phyloP scores from a whole-genome alignment of 108 stramenopile genomes.

The Pseudonitzschia multistriata region DNA sequence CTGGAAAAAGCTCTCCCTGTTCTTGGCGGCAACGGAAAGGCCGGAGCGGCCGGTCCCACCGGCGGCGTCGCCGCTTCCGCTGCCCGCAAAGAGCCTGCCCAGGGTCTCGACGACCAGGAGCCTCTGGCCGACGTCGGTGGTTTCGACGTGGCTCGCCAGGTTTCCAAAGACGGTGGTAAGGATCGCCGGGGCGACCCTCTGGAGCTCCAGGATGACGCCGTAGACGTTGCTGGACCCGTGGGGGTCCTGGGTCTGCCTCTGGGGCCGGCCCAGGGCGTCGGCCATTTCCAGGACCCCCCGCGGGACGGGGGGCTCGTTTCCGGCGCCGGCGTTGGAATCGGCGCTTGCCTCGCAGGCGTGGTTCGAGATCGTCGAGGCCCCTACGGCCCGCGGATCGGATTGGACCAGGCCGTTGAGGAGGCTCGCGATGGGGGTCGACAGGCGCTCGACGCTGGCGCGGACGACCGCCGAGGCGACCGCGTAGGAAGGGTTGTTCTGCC shows the following conservation, averaged over 20 bases:
- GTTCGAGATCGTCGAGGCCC: conserved; percentile 41
- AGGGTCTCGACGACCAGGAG: conserved; percentile 56
- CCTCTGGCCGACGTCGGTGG: conserved; percentile 44
- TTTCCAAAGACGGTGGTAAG: conserved; percentile 84
- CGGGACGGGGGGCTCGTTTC: background rate
- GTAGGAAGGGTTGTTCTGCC: conserved; percentile 66
- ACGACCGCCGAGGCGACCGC: conserved; percentile 63
- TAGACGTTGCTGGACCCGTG: conserved; percentile 52
- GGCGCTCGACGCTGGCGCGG: conserved; percentile 53
- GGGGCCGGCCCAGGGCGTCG: conserved; percentile 12
- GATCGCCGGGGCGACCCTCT: conserved; percentile 62
- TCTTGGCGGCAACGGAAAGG: conserved; percentile 39
- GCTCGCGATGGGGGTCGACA: conserved; percentile 60
- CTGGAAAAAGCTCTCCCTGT: conserved; percentile 61
- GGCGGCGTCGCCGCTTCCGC: background rate
- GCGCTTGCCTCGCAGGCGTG: background rate
- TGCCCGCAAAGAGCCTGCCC: conserved; percentile 52
- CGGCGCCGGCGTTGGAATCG: background rate
- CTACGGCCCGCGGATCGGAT: conserved; percentile 55
- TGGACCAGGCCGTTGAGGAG: conserved; percentile 73
- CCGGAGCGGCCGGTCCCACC: conserved; percentile 6
- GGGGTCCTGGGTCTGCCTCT: conserved; percentile 23
- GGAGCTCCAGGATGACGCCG: conserved; percentile 67
- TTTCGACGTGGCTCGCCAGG: conserved; percentile 44
- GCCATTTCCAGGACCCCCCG: background rate